A percentile compares a stretch with the other conserved stretches of the same genome.
These are phyloP conservation scores for Flaveria brownii DNA, from an alignment of 129 eudicot genomes.

Conservation along the genomic window DNA sequence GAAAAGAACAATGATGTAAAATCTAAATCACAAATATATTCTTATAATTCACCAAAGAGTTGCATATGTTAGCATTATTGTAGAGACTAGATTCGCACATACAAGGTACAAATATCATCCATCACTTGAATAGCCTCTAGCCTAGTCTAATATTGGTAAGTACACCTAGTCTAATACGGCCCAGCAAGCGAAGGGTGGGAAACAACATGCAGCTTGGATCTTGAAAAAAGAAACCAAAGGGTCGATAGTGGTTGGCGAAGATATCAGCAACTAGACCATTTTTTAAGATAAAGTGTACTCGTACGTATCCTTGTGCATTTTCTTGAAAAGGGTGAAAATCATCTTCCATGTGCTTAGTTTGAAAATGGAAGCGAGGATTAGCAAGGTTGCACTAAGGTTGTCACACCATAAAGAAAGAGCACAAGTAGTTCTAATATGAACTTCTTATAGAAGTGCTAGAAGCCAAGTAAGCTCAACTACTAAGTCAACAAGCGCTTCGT, in stretches of 20 bases:
- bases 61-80: background rate
- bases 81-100: background rate
- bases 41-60: background rate
- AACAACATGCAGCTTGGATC: background rate
- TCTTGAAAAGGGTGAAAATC: background rate
- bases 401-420: background rate
- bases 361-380: background rate
- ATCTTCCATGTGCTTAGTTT: background rate
- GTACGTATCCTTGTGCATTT: background rate
- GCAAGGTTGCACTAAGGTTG: background rate
- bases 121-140: background rate
- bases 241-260: background rate
- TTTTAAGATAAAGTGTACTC: background rate
- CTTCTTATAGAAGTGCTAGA: no score
- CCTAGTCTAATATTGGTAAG: background rate
- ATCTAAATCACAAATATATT: background rate
- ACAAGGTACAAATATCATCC: background rate
- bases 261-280: background rate
- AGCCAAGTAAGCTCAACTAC: no score
- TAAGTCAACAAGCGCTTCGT: no score
- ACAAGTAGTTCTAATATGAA: background rate
- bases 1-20: constrained; percentile 11
- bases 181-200: background rate
- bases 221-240: background rate
- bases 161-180: background rate